Percentiles rank a stretch among this genome's conserved stretches.
These are phyloP conservation scores for Cryphonectria naterciae DNA, from an alignment of 2,329 filamentous ascomycete species.

Conservation along the genomic window DNA sequence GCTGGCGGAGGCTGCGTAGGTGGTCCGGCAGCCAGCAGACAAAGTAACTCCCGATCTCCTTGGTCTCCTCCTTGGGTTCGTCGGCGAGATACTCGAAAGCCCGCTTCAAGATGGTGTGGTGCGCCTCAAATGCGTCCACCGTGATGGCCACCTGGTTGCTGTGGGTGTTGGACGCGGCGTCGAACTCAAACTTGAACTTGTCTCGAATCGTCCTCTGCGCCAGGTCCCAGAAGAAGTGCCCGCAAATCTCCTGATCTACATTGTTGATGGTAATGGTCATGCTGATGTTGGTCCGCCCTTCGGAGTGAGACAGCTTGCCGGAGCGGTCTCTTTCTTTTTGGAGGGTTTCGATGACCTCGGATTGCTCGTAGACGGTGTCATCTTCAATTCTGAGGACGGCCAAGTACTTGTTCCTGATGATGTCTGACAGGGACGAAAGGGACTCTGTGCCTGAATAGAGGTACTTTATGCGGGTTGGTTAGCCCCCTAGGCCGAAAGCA, in stretches of 20 bases:
- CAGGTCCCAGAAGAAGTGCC: conserved; percentile 36
- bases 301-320: conserved; percentile 9
- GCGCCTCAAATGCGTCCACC: conserved; percentile 35
- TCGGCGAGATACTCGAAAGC: conserved; percentile 32
- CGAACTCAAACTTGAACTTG: conserved; percentile 35
- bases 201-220: conserved; percentile 35
- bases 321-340: conserved; percentile 24
- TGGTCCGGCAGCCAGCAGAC: conserved; percentile 33
- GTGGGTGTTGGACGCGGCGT: conserved; percentile 28
- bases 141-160: conserved; percentile 28
- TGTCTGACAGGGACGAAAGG: conserved; percentile 30
- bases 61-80: conserved; percentile 26
- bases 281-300: conserved; percentile 33
- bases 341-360: conserved; percentile 31
- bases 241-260: conserved; percentile 34
- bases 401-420: conserved; percentile 35
- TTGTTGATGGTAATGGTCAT: conserved; percentile 37
- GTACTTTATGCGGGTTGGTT: conserved; percentile 22
- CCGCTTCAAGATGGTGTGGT: conserved; percentile 32
- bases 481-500: not conserved
- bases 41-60: conserved; percentile 31
- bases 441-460: conserved; percentile 33
- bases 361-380: conserved; percentile 30
- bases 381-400: conserved; percentile 32
- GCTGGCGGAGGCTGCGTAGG: conserved; percentile 26